Base-by-base conservation (phyloP, 768 basidiomycete species). In the Russula griseocarnosa region DNA sequence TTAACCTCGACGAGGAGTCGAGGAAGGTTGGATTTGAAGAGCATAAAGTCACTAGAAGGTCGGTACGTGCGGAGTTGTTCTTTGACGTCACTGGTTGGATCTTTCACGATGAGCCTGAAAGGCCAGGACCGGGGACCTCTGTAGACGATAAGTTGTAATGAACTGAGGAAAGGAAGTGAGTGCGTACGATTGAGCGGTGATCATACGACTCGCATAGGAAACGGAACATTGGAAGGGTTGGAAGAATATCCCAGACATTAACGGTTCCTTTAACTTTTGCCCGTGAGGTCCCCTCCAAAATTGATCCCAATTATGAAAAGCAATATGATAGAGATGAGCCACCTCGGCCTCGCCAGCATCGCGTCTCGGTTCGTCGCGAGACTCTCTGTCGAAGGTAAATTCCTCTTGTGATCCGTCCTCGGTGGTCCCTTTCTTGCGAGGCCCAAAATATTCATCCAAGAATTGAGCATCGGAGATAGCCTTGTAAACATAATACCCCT, bases 71-170 rank as follows among this genome's bases (percentile, higher is more conserved):
- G 50, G 50, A 52, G 9, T 20, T 32, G 7, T 1, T 8, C 50
- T 0, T 28, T 2, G 2, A 0, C 18, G 28, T 0, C 7, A 4
- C 0, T 1, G 16, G 7, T 10, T 7, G 3, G 18, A 30, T 20
- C 16, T 20, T 20, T 32, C 26, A 10, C n/a, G 50, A 52, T 30
- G 9, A 52, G 28, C 9, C 4, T 9, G 8, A 52, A 52, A 10
- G 26, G 50, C 28, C 50, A 52, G 18, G 28, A 5, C 16, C 4
- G 16, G 16, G 14, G 8, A 16, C 36, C 3, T 24, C 53, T 36
- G 36, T 38, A 38, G 34, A 49, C 3, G n/a, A 10, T 58, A 24
- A 36, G 26, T 58, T 5, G n/a, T 46, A 46, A 46, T 1, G 28
- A 18, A 46, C 5, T 5, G 30, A 56, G 11, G 26, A 24, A 20